phyloP scores from a whole-genome alignment of 164 flowering plant species.

The Kingdonia uniflora region DNA sequence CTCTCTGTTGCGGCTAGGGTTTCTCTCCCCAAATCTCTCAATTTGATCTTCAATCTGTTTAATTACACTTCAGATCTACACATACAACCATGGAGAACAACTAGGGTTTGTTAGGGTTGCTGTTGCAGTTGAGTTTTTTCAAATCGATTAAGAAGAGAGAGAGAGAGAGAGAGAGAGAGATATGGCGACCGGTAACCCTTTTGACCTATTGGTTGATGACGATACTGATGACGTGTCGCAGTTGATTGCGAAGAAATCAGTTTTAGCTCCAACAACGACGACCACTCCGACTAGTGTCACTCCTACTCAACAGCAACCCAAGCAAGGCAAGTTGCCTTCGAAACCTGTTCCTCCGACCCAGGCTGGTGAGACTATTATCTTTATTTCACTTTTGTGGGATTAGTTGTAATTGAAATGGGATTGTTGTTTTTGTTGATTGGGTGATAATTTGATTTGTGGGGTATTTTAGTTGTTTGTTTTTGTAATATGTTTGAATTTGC shows the following conservation, averaged over 20 bases:
- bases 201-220: slow-evolving; percentile 65
- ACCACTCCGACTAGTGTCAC: too few species aligned
- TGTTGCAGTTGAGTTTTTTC: neutral
- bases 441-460: too few species aligned
- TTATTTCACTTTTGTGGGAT: too few species aligned
- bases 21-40: neutral
- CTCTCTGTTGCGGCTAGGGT: slow-evolving; percentile 21
- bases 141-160: neutral
- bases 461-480: too few species aligned
- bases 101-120: slow-evolving; percentile 8
- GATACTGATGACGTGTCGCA: slow-evolving; percentile 64
- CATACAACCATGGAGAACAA: slow-evolving; percentile 1
- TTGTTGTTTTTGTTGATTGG: too few species aligned
- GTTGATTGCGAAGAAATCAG: slow-evolving; percentile 40
- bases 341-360: slow-evolving; percentile 77
- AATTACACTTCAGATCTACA: too few species aligned
- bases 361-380: slow-evolving; percentile 41
- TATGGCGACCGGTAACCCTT: slow-evolving; percentile 39
- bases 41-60: too few species aligned
- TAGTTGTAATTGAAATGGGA: too few species aligned
- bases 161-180: neutral
- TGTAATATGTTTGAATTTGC: too few species aligned
- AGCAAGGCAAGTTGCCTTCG: slow-evolving; percentile 31
- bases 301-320: slow-evolving; percentile 10
- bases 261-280: slow-evolving; percentile 16